These are phyloP conservation scores for Microsporum audouinii DNA, from an alignment of 2,329 filamentous ascomycete species.

Conservation along the genomic window DNA sequence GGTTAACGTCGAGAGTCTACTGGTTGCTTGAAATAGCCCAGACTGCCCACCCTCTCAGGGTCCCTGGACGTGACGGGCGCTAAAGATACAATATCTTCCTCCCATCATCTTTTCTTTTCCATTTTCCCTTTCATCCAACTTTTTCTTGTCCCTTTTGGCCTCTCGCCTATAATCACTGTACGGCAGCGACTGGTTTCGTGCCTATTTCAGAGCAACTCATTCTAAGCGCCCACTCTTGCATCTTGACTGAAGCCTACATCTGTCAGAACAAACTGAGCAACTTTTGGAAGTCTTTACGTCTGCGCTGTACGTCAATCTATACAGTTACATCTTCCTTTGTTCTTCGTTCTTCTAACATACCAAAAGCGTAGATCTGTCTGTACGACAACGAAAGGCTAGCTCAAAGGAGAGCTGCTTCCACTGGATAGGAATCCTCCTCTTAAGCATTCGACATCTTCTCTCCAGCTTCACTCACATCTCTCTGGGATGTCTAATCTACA, in stretches of 20 bases:
- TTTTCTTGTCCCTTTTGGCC: background rate
- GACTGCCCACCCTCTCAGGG: background rate
- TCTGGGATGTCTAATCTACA: constrained; percentile 13
- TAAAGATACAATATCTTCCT: background rate
- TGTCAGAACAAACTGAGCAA: background rate
- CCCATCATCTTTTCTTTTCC: background rate
- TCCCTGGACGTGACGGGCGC: background rate
- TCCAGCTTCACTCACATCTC: background rate
- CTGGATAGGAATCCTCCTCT: background rate
- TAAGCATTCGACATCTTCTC: background rate
- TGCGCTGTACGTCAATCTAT: background rate
- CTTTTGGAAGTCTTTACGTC: background rate
- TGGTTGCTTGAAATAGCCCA: background rate
- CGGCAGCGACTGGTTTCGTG: constrained; percentile 10
- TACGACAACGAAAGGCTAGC: background rate
- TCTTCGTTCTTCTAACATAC: background rate
- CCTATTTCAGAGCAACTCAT: background rate
- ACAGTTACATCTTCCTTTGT: background rate
- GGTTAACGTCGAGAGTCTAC: background rate
- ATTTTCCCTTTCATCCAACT: background rate
- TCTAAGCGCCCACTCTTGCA: background rate
- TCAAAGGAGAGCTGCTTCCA: background rate
- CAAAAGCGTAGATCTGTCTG: background rate
- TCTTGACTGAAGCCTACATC: background rate
- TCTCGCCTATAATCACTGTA: background rate